phyloP scores from a whole-genome alignment of 2,329 filamentous ascomycete genomes.

The Penicillium sp. region DNA sequence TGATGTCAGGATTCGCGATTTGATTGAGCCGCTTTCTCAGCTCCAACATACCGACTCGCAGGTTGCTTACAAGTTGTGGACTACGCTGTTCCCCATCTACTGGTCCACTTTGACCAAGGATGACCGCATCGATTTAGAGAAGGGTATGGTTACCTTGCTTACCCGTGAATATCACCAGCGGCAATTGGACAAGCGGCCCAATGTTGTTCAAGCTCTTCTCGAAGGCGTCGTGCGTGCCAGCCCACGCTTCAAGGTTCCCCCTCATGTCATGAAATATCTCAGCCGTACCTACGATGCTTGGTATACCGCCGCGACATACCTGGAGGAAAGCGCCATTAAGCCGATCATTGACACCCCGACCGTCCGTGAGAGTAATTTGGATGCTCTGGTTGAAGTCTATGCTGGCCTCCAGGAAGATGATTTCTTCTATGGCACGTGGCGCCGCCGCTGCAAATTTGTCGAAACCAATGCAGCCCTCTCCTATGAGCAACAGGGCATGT shows the following conservation, averaged over 20 bases:
- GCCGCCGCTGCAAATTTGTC: constrained; percentile 90
- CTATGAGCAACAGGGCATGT: constrained; percentile 98
- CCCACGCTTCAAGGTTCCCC: constrained; percentile 88
- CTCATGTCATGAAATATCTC: constrained; percentile 93
- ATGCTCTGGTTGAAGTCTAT: constrained; percentile 93
- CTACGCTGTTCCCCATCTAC: constrained; percentile 85
- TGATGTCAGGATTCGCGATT: constrained; percentile 82
- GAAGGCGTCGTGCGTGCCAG: constrained; percentile 82
- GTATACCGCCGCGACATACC: constrained; percentile 90
- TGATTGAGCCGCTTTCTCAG: constrained; percentile 87
- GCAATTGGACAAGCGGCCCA: constrained; percentile 92
- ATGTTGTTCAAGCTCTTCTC: constrained; percentile 89
- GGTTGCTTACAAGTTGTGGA: constrained; percentile 87
- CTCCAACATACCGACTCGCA: constrained; percentile 85
- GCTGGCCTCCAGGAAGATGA: constrained; percentile 90
- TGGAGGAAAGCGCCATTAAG: constrained; percentile 84
- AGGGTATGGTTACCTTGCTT: constrained; percentile 83
- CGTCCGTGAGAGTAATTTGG: constrained; percentile 90
- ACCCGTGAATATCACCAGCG: constrained; percentile 95
- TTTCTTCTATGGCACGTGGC: constrained; percentile 96
- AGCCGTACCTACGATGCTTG: constrained; percentile 93
- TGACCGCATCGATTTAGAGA: constrained; percentile 85
- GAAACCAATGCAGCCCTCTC: constrained; percentile 97
- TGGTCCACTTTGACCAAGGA: constrained; percentile 89
- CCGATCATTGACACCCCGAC: constrained; percentile 81